These are phyloP conservation scores for Solanum chilense DNA, from an alignment of 257 asterid genomes.

Conservation along the genomic window DNA sequence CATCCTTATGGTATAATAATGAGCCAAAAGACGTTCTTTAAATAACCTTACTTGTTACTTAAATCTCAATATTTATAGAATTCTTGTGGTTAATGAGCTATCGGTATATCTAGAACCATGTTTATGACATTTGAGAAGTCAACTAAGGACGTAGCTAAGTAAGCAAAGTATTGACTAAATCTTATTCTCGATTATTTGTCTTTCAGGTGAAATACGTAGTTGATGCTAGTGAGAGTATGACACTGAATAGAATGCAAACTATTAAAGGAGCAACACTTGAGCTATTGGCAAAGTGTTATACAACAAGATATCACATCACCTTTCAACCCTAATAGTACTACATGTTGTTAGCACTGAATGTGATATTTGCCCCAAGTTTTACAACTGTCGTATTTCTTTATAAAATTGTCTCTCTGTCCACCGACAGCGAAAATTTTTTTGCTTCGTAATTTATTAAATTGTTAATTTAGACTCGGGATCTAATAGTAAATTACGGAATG, in stretches of 20 bases:
- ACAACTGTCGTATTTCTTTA: background rate
- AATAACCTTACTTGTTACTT: too few species aligned
- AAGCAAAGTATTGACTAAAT: too few species aligned
- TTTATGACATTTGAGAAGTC: too few species aligned
- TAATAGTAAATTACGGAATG: background rate
- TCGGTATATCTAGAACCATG: too few species aligned
- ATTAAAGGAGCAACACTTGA: too few species aligned
- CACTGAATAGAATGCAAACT: too few species aligned
- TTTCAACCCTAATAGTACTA: background rate
- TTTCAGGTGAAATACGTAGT: too few species aligned
- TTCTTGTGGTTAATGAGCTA: background rate
- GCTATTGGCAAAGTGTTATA: background rate
- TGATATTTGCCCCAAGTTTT: background rate
- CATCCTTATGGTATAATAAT: too few species aligned
- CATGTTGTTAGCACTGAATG: background rate
- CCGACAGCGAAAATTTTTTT: background rate
- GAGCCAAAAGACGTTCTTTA: too few species aligned
- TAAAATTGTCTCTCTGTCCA: background rate
- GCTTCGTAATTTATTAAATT: background rate
- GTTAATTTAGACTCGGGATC: background rate
- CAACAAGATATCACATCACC: conserved; percentile 94
- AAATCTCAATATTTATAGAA: too few species aligned
- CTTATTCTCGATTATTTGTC: too few species aligned
- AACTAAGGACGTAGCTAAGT: background rate
- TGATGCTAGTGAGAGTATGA: too few species aligned